Conservation (phyloP, 2,329 filamentous ascomycete genomes). For the Proliferodiscus dingleyae region DNA sequence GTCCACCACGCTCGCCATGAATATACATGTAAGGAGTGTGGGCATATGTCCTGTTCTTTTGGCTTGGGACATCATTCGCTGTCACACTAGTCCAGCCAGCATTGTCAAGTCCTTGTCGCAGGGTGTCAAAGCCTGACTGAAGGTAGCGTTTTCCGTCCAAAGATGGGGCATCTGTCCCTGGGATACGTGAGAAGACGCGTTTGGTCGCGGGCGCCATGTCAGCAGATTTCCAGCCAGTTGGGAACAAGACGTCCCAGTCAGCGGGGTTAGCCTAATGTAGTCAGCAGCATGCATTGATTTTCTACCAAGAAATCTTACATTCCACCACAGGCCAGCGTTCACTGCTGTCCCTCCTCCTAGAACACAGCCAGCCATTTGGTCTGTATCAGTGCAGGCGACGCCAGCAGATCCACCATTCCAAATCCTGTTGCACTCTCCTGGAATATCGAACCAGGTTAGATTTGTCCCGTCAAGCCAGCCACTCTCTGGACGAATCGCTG, state of each 20-base stretch:
- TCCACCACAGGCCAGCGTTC: constrained; percentile 67
- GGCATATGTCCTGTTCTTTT: constrained; percentile 62
- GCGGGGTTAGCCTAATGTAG: constrained; percentile 46
- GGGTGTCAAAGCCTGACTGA: constrained; percentile 60
- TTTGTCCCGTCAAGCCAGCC: constrained; percentile 57
- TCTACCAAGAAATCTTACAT: constrained; percentile 33
- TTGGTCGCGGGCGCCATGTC: constrained; percentile 57
- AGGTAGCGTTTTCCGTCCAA: constrained; percentile 62
- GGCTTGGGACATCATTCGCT: constrained; percentile 50
- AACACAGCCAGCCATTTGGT: constrained; percentile 68
- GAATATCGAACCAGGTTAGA: constrained; percentile 66
- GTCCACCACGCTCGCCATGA: constrained; percentile 62
- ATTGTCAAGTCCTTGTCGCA: constrained; percentile 52
- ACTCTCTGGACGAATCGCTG: constrained; percentile 32
- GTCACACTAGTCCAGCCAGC: constrained; percentile 60
- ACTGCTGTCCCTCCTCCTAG: constrained; percentile 53
- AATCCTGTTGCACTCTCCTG: constrained; percentile 67
- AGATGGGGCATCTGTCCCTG: constrained; percentile 62
- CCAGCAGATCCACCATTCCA: constrained; percentile 30
- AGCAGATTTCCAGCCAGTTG: constrained; percentile 61
- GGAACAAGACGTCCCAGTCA: constrained; percentile 72
- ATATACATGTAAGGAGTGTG: constrained; percentile 64
- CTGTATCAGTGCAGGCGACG: constrained; percentile 64
- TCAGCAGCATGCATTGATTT: constrained; percentile 11
- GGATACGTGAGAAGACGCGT: constrained; percentile 64